Base-by-base conservation (phyloP, 805 yeast genomes). In the Zygosaccharomyces rouxii region DNA sequence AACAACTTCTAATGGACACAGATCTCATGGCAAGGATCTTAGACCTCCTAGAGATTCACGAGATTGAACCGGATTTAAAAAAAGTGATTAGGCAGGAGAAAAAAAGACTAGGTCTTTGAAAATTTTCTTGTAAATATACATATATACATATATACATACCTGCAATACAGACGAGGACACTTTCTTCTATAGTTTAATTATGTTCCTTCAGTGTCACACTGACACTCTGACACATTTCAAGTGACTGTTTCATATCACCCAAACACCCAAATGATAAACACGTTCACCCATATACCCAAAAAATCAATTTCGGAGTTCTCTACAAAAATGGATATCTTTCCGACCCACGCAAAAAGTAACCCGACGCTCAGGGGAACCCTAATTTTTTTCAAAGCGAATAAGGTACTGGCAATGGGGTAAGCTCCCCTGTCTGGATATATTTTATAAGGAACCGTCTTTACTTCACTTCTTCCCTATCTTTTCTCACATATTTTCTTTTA, bases 11-110 rank as follows among this genome's bases (percentile, higher is more conserved):
- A 4, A 57, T 83, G 6, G 70, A 73, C 47, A 72, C 75, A 14
- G 72, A 68, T 2, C 70, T 73, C 2, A 73, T 81, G 28, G 76
- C 76, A 13, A 57, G 63, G 29, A 51, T 86, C 14, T 71, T 78
- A 29, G 63, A 69, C 7, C 57, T 68, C 0, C 70, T 82, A 37
- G 76, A 75, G 4, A 70, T 80, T 40, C 70, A 66, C 22, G 77
- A 73, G 30, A 61, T 75, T 31, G 70, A 69, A 30, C 66, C 71
- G 1, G 74, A 74, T n/a, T 64, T 84, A 39, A 47, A 59, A 4
- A 74, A 75, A 49, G 85, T 87, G 0, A 58, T 80, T 50, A 60
- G 60, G 26, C 89, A 84, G 60, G 89, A 83, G 60, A 63, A 66
- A 7, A 44, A 39, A 13, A 37, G 48, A 22, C 43, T 47, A 21